Conservation (phyloP, 2,329 filamentous ascomycete species). For the Emydomyces testavorans region DNA sequence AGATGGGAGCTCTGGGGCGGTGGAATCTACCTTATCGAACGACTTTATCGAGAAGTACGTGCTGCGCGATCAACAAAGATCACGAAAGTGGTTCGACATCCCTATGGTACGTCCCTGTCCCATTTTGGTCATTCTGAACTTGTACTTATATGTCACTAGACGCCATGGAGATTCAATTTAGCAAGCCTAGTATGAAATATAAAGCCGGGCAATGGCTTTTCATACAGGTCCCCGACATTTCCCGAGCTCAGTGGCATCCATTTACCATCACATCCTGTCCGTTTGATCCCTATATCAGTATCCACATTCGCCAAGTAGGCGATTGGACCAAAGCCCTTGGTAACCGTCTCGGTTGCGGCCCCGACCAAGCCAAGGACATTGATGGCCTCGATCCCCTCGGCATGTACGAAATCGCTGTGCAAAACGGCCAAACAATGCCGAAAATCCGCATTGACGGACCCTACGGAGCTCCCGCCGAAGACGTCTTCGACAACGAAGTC, state of each 20-base stretch:
- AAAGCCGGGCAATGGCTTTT: slow-evolving; percentile 98
- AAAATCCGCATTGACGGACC: slow-evolving; percentile 81
- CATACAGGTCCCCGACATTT: slow-evolving; percentile 82
- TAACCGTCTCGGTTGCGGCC: slow-evolving; percentile 83
- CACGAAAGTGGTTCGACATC: slow-evolving; percentile 86
- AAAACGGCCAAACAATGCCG: slow-evolving; percentile 90
- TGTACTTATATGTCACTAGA: slow-evolving; percentile 43
- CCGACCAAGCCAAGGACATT: slow-evolving; percentile 77
- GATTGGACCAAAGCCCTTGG: slow-evolving; percentile 94
- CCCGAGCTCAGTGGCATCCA: slow-evolving; percentile 88
- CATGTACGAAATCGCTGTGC: slow-evolving; percentile 94
- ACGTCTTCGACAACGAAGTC: slow-evolving; percentile 88
- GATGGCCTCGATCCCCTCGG: slow-evolving; percentile 83
- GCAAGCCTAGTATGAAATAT: slow-evolving; percentile 93
- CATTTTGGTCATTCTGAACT: background rate
- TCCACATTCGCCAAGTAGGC: slow-evolving; percentile 91
- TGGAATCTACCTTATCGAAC: slow-evolving; percentile 73
- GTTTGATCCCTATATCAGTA: slow-evolving; percentile 84
- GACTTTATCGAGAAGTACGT: slow-evolving; percentile 82
- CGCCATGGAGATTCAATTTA: slow-evolving; percentile 93
- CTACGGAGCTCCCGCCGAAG: slow-evolving; percentile 92
- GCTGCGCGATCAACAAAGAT: slow-evolving; percentile 76
- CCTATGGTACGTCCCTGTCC: slow-evolving; percentile 56
- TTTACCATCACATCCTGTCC: slow-evolving; percentile 99
- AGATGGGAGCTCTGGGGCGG: slow-evolving; percentile 88